phyloP scores from a whole-genome alignment of 2,329 filamentous ascomycete species.

The Colletotrichum orchidophilum region DNA sequence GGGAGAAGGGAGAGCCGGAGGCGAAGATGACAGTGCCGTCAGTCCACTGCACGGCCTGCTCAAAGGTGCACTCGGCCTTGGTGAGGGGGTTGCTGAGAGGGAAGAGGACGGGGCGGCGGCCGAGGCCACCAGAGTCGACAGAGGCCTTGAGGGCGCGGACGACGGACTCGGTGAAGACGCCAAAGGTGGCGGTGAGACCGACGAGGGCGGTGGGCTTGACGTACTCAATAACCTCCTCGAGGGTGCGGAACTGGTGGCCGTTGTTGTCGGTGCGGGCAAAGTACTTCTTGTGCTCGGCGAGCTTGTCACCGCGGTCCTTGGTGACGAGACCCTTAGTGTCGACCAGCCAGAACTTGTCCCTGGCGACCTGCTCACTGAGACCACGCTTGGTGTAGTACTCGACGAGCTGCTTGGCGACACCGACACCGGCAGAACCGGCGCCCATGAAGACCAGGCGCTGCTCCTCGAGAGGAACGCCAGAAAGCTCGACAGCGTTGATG shows the following conservation, averaged over 20 bases:
- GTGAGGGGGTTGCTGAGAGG: conserved; percentile 94
- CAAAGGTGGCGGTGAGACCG: conserved; percentile 92
- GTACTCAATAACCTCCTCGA: conserved; percentile 92
- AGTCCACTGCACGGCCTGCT: conserved; percentile 90
- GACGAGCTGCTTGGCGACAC: conserved; percentile 97
- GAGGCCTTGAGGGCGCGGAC: conserved; percentile 75
- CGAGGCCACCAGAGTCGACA: conserved; percentile 70
- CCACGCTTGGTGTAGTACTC: conserved; percentile 96
- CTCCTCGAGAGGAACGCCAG: conserved; percentile 84
- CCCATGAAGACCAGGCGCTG: conserved; percentile 97
- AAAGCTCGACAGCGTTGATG: conserved; percentile 81
- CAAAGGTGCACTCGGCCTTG: conserved; percentile 98
- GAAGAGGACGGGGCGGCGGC: conserved; percentile 90
- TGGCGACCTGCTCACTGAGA: conserved; percentile 85
- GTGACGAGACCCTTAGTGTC: conserved; percentile 97
- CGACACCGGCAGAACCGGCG: conserved; percentile 93
- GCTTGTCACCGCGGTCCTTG: conserved; percentile 88
- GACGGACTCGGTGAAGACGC: conserved; percentile 90
- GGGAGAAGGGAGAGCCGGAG: conserved; percentile 90
- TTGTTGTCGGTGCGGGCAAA: conserved; percentile 73
- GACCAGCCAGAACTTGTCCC: conserved; percentile 94
- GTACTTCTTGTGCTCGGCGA: conserved; percentile 88
- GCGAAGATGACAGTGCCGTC: conserved; percentile 93
- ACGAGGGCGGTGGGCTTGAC: conserved; percentile 95
- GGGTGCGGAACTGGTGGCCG: conserved; percentile 76